Conservation (phyloP, 73 alveolate species). For the Paramecium sonneborni region DNA sequence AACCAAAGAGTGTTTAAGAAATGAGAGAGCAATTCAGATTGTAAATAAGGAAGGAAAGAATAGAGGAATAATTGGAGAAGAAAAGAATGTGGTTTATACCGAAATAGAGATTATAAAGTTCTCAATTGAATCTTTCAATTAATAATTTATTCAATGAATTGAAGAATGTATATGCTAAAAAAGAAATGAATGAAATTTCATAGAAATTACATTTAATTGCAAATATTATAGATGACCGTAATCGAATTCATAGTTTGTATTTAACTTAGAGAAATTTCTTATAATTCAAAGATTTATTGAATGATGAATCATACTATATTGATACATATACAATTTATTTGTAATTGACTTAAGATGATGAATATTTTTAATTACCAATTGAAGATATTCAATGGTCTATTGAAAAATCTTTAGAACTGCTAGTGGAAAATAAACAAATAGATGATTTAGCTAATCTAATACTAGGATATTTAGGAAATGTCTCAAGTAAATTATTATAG, state of each 20-base stretch:
- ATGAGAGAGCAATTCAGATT: constrained; percentile 18
- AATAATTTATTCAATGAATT: neutral
- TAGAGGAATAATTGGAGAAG: constrained; percentile 38
- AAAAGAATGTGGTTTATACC: constrained; percentile 49
- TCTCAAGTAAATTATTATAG: neutral
- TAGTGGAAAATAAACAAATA: neutral
- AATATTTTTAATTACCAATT: neutral
- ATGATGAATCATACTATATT: constrained; percentile 36
- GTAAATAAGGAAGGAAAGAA: neutral
- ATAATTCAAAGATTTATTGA: neutral
- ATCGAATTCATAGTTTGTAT: constrained; percentile 15
- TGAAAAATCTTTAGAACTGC: neutral
- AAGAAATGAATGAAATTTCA: neutral
- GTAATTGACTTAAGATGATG: constrained; percentile 49
- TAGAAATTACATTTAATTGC: neutral
- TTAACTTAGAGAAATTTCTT: constrained; percentile 35
- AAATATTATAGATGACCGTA: neutral
- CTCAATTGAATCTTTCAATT: neutral
- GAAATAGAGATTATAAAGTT: neutral
- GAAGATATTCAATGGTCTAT: constrained; percentile 35
- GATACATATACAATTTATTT: constrained; percentile 13
- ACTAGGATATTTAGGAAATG: constrained; percentile 34
- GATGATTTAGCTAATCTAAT: constrained; percentile 15
- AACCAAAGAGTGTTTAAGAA: constrained; percentile 17
- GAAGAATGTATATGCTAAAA: neutral